Evolutionary conservation across 177 flowering plant genomes (phyloP), one percentile per base, ranked within the genome.

Genomic region (Telopea speciosissima): DNA sequence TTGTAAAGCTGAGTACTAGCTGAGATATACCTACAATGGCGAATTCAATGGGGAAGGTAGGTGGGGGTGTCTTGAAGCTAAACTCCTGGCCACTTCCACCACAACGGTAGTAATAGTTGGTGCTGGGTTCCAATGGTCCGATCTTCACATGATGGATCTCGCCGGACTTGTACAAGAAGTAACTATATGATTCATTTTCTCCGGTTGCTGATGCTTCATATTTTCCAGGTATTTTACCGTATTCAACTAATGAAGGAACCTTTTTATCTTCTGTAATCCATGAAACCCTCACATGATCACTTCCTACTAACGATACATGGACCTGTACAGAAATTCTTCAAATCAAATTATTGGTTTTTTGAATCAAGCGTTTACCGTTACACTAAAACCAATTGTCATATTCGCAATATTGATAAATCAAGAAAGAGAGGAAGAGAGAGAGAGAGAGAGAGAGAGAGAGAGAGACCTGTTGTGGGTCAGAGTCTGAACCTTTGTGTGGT

Each of bases 21-120:
- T 49, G 54, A 49, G 54, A 49, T 83, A 69, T 24, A 90, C 96
- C 97, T 22, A 77, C 85, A 0, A 91, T 77, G 0, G 70, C 93
- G 45, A 91, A 89, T 62, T 86, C 85, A 21, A 91, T 66, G 1
- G 97, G 97, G 62, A 91, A 85, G 22, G 68, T 42, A 0, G 87
- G 49, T 11, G 98, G 96, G 40, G 98, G 93, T 0, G 97, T 91
- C 64, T 73, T 83, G 82, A 93, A 85, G 42, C 76, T 72, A 73
- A 85, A 86, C 66, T 93, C 96, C 6, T 83, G 80, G 8, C 85
- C 88, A 13, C 69, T 56, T 3, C 88, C 90, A 25, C 96, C 90
- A 60, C 96, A 89, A 7, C 89, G 65, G 69, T 91, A 93, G 74
- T 85, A 90, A 52, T 93, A 93, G 2, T 72, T 77, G 0, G 90